Evolutionary conservation across 176 grass and related monocot genomes (phyloP).

Genomic region (Rhipidocladum racemiflorum): DNA sequence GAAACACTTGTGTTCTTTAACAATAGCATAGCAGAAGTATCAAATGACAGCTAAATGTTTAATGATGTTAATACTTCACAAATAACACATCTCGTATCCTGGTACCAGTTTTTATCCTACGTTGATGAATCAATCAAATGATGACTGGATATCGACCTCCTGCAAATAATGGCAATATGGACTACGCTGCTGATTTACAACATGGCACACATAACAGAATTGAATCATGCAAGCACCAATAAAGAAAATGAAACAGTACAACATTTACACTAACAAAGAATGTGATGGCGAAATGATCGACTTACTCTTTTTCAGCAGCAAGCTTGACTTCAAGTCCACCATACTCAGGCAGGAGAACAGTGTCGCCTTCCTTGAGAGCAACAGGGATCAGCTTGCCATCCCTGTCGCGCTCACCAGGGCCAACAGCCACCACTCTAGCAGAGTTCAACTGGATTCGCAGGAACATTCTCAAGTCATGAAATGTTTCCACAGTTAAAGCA

Average conservation of each 20-base stretch:
- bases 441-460: slow-evolving; percentile 59
- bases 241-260: neutral
- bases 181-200: neutral
- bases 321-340: slow-evolving; percentile 94
- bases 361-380: slow-evolving; percentile 82
- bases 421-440: slow-evolving; percentile 83
- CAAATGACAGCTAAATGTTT: neutral
- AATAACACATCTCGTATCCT: neutral
- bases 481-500: neutral
- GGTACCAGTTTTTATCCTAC: neutral
- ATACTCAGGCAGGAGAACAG: slow-evolving; percentile 89
- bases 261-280: neutral
- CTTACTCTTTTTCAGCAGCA: slow-evolving; percentile 78
- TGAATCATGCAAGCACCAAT: neutral
- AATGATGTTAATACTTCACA: neutral
- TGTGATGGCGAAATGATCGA: neutral
- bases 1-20: neutral
- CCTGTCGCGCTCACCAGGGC: slow-evolving; percentile 68
- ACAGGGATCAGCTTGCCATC: slow-evolving; percentile 77
- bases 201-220: neutral
- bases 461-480: neutral
- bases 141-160: neutral
- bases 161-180: neutral
- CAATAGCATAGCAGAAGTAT: neutral
- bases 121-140: neutral